Base-by-base conservation (phyloP, 805 yeast species). In the Saitoella complicata region DNA sequence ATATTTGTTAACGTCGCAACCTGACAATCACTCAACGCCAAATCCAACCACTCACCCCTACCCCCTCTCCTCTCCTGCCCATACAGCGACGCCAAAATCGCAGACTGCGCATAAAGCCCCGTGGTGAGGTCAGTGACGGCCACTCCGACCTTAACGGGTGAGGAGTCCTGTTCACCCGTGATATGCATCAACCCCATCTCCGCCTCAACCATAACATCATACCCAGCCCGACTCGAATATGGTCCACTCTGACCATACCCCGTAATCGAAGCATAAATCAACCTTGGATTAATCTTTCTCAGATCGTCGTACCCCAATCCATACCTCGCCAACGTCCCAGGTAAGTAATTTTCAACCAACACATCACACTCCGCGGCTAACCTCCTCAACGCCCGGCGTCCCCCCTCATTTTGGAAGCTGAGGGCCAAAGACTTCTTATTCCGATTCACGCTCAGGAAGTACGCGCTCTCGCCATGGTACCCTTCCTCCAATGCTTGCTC, bases 191-290 rank as follows among this genome's bases (percentile, higher is more conserved):
- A 56, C 2, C 69, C 69, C 51, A 64, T 61, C 49, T 65, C 69
- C 6, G 69, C 69, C 49, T 65, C 69, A 5, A 65, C 68, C 69
- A 65, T 65, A 39, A 65, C 68, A 42, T 64, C 68, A 41, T 65
- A 65, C 12, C 69, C 69, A 2, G 69, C 66, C 9, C 69, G 55
- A 32, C 53, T 45, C 6, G 55, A 47, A 50, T 55, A 62, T 5
- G 68, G 69, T 0, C 69, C 69, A 1, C 64, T 58, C 45, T 65
- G 69, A 33, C 69, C 69, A 45, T 65, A 65, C 4, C 69, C 69
- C 1, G 69, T 64, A 45, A 65, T 63, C 39, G 62, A 55, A 9
- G 65, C 58, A 47, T 65, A 65, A 30, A 65, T 62, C 21, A 65
- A 55, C 13, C 45, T 47, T 32, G 52, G 54, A 38, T 48, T 43